Evolutionary conservation across 2,329 filamentous ascomycete species (phyloP), one percentile per base, ranked within the genome.

Genomic region (Beauveria australis): DNA sequence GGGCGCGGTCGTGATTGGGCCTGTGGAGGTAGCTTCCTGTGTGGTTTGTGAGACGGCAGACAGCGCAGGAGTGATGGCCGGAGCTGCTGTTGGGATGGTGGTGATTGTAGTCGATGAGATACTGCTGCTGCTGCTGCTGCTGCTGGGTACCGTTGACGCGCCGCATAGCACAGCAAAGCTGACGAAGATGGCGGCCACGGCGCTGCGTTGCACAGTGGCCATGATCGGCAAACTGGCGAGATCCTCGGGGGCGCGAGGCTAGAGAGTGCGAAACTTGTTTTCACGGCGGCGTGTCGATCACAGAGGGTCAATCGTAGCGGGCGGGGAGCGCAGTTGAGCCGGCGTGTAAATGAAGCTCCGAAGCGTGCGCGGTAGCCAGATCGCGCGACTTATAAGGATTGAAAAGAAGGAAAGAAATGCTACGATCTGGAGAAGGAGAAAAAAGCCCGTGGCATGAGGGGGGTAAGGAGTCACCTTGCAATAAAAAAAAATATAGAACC

Each of bases 1-100:
- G 30, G 77, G 75, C 18, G 78, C 75, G 19, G 75, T 75, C 3
- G 75, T 76, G 28, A 72, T 62, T n/a, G 69, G 65, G 26, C 70
- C 64, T 28, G 66, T 56, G 48, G 54, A 41, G 26, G 53, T 37
- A 6, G 63, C 41, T 2, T 59, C 24, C 8, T 66, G 66, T 43
- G 28, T 49, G 22, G 44, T 41, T 3, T 26, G 19, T n/a, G 54
- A 16, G 4, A 28, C 24, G 33, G 46, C 28, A n/a, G 54, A 61
- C 46, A 28, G 52, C 61, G 61, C 65, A 60, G 49, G 64, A 63
- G 46, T 64, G 66, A 61, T 63, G 62, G 58, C 56, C 14, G 53
- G 41, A 41, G 19, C 43, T 43, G 19, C 61, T 60, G 22, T 58
- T 30, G 46, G 44, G 30, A 47, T 61, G 24, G 40, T 65, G 60